Evolutionary conservation across 176 grass and related monocot species (phyloP).

Genomic region (Secale cereale): DNA sequence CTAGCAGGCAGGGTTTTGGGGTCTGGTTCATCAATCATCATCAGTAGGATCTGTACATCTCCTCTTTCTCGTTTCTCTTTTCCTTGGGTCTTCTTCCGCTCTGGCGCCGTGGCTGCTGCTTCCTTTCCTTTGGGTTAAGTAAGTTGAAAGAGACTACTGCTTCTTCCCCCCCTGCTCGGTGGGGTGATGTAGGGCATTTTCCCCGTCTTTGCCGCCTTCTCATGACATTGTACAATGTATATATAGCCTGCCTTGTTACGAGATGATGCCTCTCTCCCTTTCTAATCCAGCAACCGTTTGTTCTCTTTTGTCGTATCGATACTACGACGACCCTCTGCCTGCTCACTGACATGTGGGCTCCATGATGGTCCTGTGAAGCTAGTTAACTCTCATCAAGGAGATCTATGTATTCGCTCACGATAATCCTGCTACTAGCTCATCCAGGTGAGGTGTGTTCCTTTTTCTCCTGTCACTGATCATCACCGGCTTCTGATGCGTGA

Average conservation of each 20-base stretch:
- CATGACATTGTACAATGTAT: slow-evolving; percentile 38
- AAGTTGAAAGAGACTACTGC: slow-evolving; percentile 11
- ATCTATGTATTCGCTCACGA: neutral
- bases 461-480: neutral
- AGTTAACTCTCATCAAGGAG: neutral
- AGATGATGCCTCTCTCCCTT: neutral
- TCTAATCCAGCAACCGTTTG: neutral
- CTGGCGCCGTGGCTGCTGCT: neutral
- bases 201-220: neutral
- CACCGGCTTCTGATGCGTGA: neutral
- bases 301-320: neutral
- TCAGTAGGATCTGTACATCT: slow-evolving; percentile 50
- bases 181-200: slow-evolving; percentile 62
- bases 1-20: slow-evolving; percentile 25
- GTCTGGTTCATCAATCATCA: slow-evolving; percentile 6
- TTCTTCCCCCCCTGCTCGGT: slow-evolving; percentile 55
- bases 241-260: neutral
- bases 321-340: neutral
- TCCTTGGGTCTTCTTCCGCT: neutral
- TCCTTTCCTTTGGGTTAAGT: slow-evolving; percentile 1
- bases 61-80: slow-evolving; percentile 23
- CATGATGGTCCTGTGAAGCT: neutral
- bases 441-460: neutral
- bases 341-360: neutral
- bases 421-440: neutral